Conservation (phyloP, 2,329 filamentous ascomycete species). For the Colletotrichum simmondsii region DNA sequence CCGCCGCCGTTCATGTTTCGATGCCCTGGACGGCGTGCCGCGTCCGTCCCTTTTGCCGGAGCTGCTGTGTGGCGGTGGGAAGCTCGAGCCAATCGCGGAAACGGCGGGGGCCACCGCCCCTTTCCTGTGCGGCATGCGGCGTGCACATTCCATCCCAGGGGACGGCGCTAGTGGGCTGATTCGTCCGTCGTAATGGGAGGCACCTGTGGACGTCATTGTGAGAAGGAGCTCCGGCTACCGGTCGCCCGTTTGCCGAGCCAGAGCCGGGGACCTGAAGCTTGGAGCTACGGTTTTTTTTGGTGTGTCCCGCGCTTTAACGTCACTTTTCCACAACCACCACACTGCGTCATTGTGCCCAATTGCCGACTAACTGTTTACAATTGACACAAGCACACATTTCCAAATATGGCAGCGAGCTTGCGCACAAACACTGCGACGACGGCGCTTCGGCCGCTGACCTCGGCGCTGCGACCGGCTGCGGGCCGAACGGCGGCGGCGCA, state of each 20-base stretch:
- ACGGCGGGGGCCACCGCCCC: constrained; percentile 10
- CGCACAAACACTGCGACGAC: constrained; percentile 5
- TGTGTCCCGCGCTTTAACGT: too few relatives aligned
- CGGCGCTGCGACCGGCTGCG: constrained; percentile 17
- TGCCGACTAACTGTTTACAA: neutral
- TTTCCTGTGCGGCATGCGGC: neutral
- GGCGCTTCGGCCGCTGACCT: constrained; percentile 29
- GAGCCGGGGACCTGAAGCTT: constrained; percentile 17
- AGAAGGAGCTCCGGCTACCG: constrained; percentile 12
- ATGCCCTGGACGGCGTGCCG: neutral
- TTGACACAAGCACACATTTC: neutral
- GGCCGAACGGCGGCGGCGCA: neutral
- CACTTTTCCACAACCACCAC: neutral
- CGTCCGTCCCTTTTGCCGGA: neutral
- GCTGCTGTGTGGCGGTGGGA: neutral
- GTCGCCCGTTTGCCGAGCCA: constrained; percentile 32
- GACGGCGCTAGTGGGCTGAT: constrained; percentile 15
- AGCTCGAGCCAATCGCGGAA: constrained; percentile 31
- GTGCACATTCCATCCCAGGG: neutral
- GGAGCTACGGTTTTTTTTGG: neutral
- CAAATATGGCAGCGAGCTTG: constrained; percentile 20
- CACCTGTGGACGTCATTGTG: constrained; percentile 26
- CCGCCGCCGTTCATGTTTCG: neutral
- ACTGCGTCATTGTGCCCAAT: neutral
- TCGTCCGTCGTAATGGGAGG: neutral